phyloP scores from a whole-genome alignment of 2,329 filamentous ascomycete species.

The Monosporascus sp. region DNA sequence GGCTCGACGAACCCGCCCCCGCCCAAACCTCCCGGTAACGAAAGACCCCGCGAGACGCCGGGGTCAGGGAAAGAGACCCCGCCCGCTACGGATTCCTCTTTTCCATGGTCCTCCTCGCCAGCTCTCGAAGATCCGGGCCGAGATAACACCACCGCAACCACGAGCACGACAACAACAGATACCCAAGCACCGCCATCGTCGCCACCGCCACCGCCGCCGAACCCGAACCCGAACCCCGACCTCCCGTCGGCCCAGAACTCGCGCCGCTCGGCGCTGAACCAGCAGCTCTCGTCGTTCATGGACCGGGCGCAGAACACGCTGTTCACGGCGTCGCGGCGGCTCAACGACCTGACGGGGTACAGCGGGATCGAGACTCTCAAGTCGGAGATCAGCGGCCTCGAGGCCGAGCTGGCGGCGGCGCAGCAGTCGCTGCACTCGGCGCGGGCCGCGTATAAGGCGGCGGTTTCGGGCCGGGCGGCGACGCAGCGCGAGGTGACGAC shows the following conservation, averaged over 20 bases:
- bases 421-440: conserved; percentile 64
- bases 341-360: conserved; percentile 95
- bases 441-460: conserved; percentile 73
- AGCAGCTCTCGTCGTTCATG: conserved; percentile 66
- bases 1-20: conserved; percentile 13
- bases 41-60: not conserved
- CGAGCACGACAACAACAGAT: not conserved
- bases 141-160: not conserved
- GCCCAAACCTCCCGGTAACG: conserved; percentile 7
- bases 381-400: conserved; percentile 64
- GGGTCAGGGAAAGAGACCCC: not conserved
- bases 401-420: conserved; percentile 50
- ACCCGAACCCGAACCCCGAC: conserved; percentile 17
- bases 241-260: conserved; percentile 43
- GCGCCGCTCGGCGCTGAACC: conserved; percentile 36
- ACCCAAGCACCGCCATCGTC: conserved; percentile 4
- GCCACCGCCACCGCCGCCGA: not conserved
- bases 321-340: conserved; percentile 75
- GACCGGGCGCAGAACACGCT: conserved; percentile 83
- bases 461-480: conserved; percentile 74
- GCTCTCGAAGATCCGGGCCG: conserved; percentile 1
- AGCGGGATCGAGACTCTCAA: conserved; percentile 85
- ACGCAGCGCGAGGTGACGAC: conserved; percentile 96
- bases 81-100: conserved; percentile 1
- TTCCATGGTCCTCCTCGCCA: conserved; percentile 10